Conservation (phyloP, 192 early-diverging fungal species). For the Chytriomyces hyalinus region DNA sequence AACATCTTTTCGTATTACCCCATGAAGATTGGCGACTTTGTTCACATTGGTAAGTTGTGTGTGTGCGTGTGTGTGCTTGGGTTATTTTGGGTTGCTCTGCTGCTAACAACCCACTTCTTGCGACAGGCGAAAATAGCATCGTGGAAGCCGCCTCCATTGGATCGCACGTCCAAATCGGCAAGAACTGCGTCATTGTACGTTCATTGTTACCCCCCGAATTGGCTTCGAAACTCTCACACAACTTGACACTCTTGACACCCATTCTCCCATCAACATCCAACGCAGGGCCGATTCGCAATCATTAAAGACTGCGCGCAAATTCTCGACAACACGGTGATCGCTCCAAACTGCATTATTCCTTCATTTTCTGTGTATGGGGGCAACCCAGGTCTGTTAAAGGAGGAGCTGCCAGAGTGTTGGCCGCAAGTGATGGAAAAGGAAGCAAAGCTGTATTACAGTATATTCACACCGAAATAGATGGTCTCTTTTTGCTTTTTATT, state of each 20-base stretch:
- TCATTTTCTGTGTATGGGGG: conserved; percentile 90
- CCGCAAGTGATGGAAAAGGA: conserved; percentile 77
- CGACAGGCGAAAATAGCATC: conserved; percentile 82
- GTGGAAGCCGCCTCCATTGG: conserved; percentile 94
- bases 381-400: conserved; percentile 77
- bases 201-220: not conserved
- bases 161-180: conserved; percentile 86
- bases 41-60: conserved; percentile 58
- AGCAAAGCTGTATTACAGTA: conserved; percentile 49
- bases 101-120: conserved; percentile 78
- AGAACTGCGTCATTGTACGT: conserved; percentile 92
- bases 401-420: conserved; percentile 86
- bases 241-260: not conserved
- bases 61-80: not conserved
- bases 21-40: conserved; percentile 93
- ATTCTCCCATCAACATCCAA: not conserved
- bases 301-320: conserved; percentile 94
- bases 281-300: conserved; percentile 87
- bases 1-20: conserved; percentile 94
- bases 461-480: conserved; percentile 29
- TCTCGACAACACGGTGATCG: conserved; percentile 87
- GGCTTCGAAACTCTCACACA: not conserved
- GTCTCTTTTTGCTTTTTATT: not conserved
- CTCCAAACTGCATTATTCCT: conserved; percentile 89
- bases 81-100: not conserved